Base-by-base conservation (phyloP, 148 eudicot genomes). In the Rhododendron vialii region DNA sequence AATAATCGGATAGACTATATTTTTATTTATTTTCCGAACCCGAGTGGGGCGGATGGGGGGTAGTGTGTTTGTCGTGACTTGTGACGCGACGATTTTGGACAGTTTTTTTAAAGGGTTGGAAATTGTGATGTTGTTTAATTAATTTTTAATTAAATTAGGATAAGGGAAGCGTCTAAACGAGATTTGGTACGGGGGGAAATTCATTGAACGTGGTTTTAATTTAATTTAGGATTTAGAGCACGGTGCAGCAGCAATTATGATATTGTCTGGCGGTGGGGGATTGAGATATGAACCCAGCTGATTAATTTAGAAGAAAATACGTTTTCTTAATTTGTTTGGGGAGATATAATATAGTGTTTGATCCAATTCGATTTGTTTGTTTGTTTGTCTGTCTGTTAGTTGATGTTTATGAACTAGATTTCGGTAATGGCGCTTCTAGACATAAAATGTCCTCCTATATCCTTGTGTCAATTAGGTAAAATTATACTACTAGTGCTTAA, bases 11-110 rank as follows among this genome's bases (percentile, higher is more conserved):
- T 11, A 48, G 51, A 48, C 45, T 48, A 48, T 9, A 48, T 48
- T 41, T 41, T 41, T 5, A 41, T 71, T 71, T 69, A 48, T 86
- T 73, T 65, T 80, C 41, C 74, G 48, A 24, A 28, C 47, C 82
- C 76, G 87, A 88, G 84, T 88, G 84, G 84, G 35, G 47, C 85
- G 65, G 65, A 59, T 7, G 26, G 55, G 67, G 78, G 74, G 43
- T n/a, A 75, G 20, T 17, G 57, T 77, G 69, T 84, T 84, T 85
- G 87, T 86, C 82, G 81, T 30, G 71, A 50, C 76, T 11, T 24
- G 77, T 22, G 78, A 83, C 78, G 65, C 81, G 83, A 63, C 85
- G 18, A 45, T 59, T 75, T 22, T 45, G 51, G 75, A 12, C 47
- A 78, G 28, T 5, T 5, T 24, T 28, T 6, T 10, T 41, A 6